phyloP scores from a whole-genome alignment of 2,329 filamentous ascomycete species.

The Trichophyton schoenleinii region DNA sequence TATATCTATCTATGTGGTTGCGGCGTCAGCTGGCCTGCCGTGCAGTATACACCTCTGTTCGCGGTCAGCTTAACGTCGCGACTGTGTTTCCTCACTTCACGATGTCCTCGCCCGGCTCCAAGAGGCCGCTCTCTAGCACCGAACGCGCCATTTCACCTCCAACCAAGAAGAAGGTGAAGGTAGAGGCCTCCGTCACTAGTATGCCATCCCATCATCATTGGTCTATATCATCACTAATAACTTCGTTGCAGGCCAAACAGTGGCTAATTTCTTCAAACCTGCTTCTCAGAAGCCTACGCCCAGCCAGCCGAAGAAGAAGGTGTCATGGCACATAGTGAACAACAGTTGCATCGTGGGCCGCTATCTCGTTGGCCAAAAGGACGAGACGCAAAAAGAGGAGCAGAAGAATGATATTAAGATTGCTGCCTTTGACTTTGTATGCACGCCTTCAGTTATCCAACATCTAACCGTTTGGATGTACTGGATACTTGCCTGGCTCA shows the following conservation, averaged over 20 bases:
- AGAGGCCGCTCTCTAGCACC: neutral
- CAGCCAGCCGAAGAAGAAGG: slow-evolving; percentile 38
- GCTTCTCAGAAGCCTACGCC: slow-evolving; percentile 71
- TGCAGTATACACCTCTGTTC: neutral
- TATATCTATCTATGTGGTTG: neutral
- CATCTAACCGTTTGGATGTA: too few relatives aligned
- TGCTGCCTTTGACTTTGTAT: slow-evolving; percentile 37
- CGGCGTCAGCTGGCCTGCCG: neutral
- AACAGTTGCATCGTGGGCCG: slow-evolving; percentile 65
- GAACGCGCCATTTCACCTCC: slow-evolving; percentile 41
- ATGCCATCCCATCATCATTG: slow-evolving; percentile 10
- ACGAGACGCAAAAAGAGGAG: slow-evolving; percentile 1
- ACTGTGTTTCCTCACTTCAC: neutral
- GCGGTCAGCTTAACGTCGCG: neutral
- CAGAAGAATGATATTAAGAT: slow-evolving; percentile 16
- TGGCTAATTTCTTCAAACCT: slow-evolving; percentile 81
- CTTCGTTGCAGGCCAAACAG: slow-evolving; percentile 31
- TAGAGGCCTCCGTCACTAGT: slow-evolving; percentile 45
- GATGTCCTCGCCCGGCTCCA: slow-evolving; percentile 6
- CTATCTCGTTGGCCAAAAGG: slow-evolving; percentile 36
- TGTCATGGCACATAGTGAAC: slow-evolving; percentile 55
- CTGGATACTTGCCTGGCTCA: too few relatives aligned
- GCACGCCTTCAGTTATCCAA: slow-evolving; percentile 7
- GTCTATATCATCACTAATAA: neutral
- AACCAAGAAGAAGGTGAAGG: slow-evolving; percentile 36